Evolutionary conservation across 257 asterid genomes (phyloP), one percentile per base, ranked within the genome.

Genomic region (Salvia rosmarinus): DNA sequence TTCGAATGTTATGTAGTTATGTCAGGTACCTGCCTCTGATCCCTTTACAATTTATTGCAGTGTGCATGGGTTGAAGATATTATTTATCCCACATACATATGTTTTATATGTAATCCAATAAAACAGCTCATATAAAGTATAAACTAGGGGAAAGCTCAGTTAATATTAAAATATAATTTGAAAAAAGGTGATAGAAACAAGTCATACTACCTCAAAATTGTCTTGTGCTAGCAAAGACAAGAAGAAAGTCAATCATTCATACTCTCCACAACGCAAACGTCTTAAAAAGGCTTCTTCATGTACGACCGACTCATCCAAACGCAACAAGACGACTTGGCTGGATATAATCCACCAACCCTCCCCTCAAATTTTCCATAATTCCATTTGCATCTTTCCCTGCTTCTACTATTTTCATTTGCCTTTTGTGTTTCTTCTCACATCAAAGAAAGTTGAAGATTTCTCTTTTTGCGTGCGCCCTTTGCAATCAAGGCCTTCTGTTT

Each of bases 231-330:
- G 20, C 3, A 75, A 57, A 55, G 63, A 79, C 77, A 72, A 70
- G 56, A 32, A 49, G 63, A 39, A 69, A 82, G 90, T 89, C 96
- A 85, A 84, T 35, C 35, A 68, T 77, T 46, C 52, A 64, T 46
- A 61, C 69, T 25, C 67, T n/a, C 68, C 69, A 59, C 75, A 68
- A 16, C 9, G 32, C 40, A 72, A 76, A 61, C 55, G 75, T 72
- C 72, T 70, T 40, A 75, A 55, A 64, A 39, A 80, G 70, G 35
- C 60, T 35, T 68, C 77, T 78, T 58, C 60, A 58, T 2, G 13
- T 23, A 57, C 5, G 55, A 40, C 71, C 56, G 44, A 71, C 70
- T 61, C 70, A 60, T 16, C 49, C 35, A 35, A 62, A 6, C 7
- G 34, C 19, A 50, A 10, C 2, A 21, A 37, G 5, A 64, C 47